Percentiles rank a stretch among this genome's conserved stretches.
These are phyloP conservation scores for Mycothermus thermophilus DNA, from an alignment of 495 filamentous ascomycete species.

Conservation along the genomic window DNA sequence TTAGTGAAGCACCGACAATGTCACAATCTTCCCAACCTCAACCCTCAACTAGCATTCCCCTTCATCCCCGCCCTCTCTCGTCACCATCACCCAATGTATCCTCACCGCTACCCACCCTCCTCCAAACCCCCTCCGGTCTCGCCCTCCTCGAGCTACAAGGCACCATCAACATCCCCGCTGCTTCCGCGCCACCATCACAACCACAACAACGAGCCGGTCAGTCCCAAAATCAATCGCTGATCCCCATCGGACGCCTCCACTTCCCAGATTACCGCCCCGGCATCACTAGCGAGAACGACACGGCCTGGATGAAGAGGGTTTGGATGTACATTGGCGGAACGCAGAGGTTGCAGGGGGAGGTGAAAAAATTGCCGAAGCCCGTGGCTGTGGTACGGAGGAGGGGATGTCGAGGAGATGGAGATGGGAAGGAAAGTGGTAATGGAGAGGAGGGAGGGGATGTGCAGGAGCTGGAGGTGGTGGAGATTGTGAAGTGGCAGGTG, in stretches of 20 bases:
- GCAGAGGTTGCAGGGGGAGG: conserved; percentile 79
- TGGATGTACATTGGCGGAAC: conserved; percentile 81
- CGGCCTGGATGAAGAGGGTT: conserved; percentile 74
- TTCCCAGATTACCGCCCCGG: conserved; percentile 59
- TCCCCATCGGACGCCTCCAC: conserved; percentile 56
- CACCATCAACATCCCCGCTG: conserved; percentile 53
- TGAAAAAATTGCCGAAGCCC: conserved; percentile 67
- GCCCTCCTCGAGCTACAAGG: conserved; percentile 88
- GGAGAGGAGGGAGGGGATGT: conserved; percentile 8
- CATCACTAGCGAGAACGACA: conserved; percentile 27
- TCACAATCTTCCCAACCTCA: conserved; percentile 10
- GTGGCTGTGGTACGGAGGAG: conserved; percentile 43
- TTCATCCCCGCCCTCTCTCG: too few relatives aligned
- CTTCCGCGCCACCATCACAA: conserved; percentile 4
- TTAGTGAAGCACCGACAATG: too few relatives aligned
- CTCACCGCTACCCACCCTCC: conserved; percentile 68
- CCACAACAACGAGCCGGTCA: conserved; percentile 7
- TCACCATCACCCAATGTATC: too few relatives aligned
- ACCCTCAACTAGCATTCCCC: conserved; percentile 1
- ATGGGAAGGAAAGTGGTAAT: conserved; percentile 8
- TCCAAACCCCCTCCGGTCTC: conserved; percentile 68
- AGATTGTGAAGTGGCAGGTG: conserved; percentile 80
- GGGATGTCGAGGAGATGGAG: conserved; percentile 6
- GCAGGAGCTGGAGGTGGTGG: conserved; percentile 49
- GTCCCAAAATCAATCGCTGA: conserved; percentile 18